Evolutionary conservation across 148 eudicot species (phyloP).

Genomic region (Chenopodium album): DNA sequence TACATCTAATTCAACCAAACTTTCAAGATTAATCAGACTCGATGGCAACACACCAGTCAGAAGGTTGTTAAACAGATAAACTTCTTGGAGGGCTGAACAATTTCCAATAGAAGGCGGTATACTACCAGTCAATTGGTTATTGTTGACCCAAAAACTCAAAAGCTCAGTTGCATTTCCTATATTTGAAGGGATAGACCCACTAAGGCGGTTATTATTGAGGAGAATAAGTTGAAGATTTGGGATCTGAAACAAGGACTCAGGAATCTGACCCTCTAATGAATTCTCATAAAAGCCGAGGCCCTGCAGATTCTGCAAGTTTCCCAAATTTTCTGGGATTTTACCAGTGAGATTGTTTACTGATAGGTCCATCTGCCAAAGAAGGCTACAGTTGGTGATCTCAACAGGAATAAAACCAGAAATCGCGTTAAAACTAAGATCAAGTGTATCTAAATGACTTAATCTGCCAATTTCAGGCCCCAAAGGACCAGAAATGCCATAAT

Average conservation of each 20-base stretch:
- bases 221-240: conserved; percentile 33
- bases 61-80: conserved; percentile 41
- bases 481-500: conserved; percentile 47
- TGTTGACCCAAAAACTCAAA: conserved; percentile 31
- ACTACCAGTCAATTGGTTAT: conserved; percentile 47
- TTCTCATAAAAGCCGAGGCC: conserved; percentile 39
- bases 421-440: conserved; percentile 41
- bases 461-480: conserved; percentile 61
- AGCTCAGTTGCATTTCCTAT: conserved; percentile 54
- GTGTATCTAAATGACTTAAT: conserved; percentile 34
- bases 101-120: conserved; percentile 65
- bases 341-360: conserved; percentile 46
- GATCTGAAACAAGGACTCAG: conserved; percentile 42
- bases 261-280: conserved; percentile 50
- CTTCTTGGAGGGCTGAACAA: conserved; percentile 41
- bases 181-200: conserved; percentile 55
- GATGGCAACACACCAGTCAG: conserved; percentile 55
- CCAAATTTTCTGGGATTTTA: conserved; percentile 29
- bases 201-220: conserved; percentile 47
- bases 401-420: conserved; percentile 54
- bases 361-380: conserved; percentile 48
- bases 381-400: conserved; percentile 44
- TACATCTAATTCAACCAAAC: conserved; percentile 37
- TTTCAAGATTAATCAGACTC: conserved; percentile 47
- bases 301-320: conserved; percentile 23